Conservation (phyloP, 768 basidiomycete species). For the Sarcomyxa edulis region DNA sequence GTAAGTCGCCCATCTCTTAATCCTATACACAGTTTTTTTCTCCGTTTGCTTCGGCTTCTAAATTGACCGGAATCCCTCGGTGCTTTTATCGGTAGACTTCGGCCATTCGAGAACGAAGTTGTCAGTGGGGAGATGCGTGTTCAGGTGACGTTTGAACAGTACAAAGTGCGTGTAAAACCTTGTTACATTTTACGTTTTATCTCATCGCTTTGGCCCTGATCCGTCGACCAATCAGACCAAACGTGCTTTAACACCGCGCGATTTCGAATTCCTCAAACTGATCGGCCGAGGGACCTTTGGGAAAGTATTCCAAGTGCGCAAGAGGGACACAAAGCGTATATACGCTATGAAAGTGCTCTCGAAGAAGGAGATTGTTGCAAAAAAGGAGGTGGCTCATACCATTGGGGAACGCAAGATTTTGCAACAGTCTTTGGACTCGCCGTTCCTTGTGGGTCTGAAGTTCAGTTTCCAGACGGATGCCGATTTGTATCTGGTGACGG, state of each 20-base stretch:
- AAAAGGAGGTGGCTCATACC: constrained; percentile 99
- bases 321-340: constrained; percentile 95
- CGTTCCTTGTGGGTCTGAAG: constrained; percentile 97
- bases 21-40: constrained; percentile 10
- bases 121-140: constrained; percentile 93
- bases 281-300: constrained; percentile 99
- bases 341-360: constrained; percentile 99
- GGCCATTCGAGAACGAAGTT: constrained; percentile 70
- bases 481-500: constrained; percentile 94
- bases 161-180: constrained; percentile 56
- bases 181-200: constrained; percentile 9
- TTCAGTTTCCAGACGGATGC: constrained; percentile 97
- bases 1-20: constrained; percentile 53
- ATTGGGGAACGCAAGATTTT: constrained; percentile 99
- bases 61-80: constrained; percentile 10
- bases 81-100: constrained; percentile 45
- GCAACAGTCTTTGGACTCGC: constrained; percentile 86
- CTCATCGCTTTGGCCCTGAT: constrained; percentile 4
- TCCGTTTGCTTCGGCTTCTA: constrained; percentile 1
- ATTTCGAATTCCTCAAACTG: constrained; percentile 98
- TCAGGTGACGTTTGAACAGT: constrained; percentile 90
- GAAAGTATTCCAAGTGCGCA: constrained; percentile 98
- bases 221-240: constrained; percentile 51
- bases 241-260: constrained; percentile 84
- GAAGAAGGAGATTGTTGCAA: constrained; percentile 98